Percentiles rank a stretch among this genome's conserved stretches.
Conservation (phyloP, 208 protist species). For the Trypanosoma cruzi region DNA sequence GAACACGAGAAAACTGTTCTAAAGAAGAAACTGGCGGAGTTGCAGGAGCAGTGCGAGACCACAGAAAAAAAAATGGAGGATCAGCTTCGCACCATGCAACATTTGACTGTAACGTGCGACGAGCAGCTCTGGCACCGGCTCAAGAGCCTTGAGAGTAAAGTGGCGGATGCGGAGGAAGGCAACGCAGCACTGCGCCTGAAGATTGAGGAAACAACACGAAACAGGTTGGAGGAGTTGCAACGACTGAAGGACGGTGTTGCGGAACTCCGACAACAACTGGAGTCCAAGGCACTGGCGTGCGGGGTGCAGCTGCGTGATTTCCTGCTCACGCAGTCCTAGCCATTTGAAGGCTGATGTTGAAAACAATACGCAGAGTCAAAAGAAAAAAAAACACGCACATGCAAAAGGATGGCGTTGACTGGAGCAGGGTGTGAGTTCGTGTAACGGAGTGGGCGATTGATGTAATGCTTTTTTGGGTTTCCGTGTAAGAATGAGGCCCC, state of each 20-base stretch:
- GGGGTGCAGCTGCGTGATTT: conserved; percentile 90
- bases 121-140: conserved; percentile 84
- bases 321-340: conserved; percentile 45
- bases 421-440: neutral
- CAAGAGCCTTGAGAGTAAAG: conserved; percentile 61
- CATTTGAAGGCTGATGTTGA: neutral
- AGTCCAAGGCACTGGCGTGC: conserved; percentile 90
- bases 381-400: neutral
- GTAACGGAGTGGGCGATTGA: neutral
- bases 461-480: neutral
- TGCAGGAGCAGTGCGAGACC: conserved; percentile 62
- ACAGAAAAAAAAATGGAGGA: conserved; percentile 50
- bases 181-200: conserved; percentile 65
- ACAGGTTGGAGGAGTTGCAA: conserved; percentile 71
- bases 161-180: conserved; percentile 63
- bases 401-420: neutral
- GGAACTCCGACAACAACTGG: conserved; percentile 77
- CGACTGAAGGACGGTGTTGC: conserved; percentile 86
- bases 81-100: conserved; percentile 63
- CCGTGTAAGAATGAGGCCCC: neutral
- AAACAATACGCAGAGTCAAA: neutral
- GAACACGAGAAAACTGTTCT: conserved; percentile 55
- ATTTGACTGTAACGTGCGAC: conserved; percentile 65
- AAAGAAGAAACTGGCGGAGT: conserved; percentile 51
- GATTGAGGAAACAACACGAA: conserved; percentile 45